A percentile compares a stretch with the other conserved stretches of the same genome.
phyloP scores from a whole-genome alignment of 768 basidiomycete species.

The Candolleomyces eurysporus region DNA sequence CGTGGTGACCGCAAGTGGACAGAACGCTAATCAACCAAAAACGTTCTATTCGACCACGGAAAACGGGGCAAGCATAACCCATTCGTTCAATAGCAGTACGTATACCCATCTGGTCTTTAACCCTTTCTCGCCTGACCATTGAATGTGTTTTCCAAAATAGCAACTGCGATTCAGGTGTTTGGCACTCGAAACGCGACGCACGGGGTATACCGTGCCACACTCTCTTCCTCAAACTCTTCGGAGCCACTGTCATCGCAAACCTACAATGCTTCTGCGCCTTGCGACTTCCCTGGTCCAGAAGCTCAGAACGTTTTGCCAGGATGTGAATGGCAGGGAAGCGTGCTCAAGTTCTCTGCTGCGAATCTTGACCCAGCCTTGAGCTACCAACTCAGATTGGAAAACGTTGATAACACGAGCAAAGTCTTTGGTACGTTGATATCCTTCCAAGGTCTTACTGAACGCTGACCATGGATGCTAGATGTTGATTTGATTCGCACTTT shows the following conservation, averaged over 20 bases:
- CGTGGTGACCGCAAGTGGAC: neutral
- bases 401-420: neutral
- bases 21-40: conserved; percentile 1
- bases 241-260: neutral
- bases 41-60: neutral
- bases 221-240: neutral
- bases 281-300: neutral
- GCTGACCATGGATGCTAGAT: neutral
- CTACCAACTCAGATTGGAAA: conserved; percentile 6
- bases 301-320: neutral
- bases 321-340: conserved; percentile 8
- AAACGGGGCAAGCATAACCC: neutral
- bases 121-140: neutral
- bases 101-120: neutral
- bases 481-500: neutral
- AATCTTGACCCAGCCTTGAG: conserved; percentile 1
- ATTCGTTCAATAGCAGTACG: neutral
- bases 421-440: neutral
- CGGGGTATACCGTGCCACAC: conserved; percentile 3
- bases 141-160: neutral
- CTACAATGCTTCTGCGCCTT: conserved; percentile 3
- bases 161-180: conserved; percentile 7
- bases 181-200: conserved; percentile 8
- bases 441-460: neutral
- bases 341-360: conserved; percentile 5